Evolutionary conservation across 257 asterid species (phyloP).

Genomic region (Solanum lignicaule): DNA sequence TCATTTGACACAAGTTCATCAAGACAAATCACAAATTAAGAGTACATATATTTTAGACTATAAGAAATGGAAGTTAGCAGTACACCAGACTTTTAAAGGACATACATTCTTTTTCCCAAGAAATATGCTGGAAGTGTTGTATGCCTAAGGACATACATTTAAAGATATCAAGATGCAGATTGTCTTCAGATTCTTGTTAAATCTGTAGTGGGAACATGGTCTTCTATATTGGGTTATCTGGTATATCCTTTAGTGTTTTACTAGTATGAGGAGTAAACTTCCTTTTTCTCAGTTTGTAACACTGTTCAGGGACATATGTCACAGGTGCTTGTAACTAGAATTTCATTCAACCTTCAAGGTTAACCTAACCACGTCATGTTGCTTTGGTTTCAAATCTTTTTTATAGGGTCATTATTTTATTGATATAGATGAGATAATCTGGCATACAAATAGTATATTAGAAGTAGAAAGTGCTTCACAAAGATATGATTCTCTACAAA

Average conservation of each 20-base stretch:
- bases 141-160: not conserved
- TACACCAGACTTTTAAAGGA: not conserved
- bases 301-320: not conserved
- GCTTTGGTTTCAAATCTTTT: not conserved
- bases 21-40: not conserved
- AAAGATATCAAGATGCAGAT: not conserved
- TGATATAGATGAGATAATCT: not conserved
- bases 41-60: not conserved
- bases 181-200: not conserved
- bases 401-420: not conserved
- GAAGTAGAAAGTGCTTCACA: not conserved
- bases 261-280: not conserved
- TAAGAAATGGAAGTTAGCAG: not conserved
- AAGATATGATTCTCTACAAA: not conserved
- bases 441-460: not conserved
- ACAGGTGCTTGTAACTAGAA: not conserved
- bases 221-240: not conserved
- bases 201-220: not conserved
- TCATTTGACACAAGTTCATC: not conserved
- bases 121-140: not conserved
- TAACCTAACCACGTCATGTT: not conserved
- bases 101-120: not conserved
- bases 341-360: not conserved
- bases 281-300: not conserved
- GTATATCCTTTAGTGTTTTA: not conserved